phyloP scores from a whole-genome alignment of 306 rosid species.

The Oemleria cerasiformis region DNA sequence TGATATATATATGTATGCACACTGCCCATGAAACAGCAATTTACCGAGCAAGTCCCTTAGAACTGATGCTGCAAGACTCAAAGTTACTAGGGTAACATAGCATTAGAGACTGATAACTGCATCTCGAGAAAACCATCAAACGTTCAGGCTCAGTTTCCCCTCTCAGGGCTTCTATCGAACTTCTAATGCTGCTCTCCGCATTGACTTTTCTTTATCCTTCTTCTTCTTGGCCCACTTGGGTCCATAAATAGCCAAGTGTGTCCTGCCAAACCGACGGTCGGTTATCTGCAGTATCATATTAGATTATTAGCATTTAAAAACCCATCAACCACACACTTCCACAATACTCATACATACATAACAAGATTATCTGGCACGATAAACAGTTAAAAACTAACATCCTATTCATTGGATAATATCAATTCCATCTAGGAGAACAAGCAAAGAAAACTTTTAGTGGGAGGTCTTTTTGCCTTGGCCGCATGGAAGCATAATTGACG shows the following conservation, averaged over 20 bases:
- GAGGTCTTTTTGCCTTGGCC: neutral
- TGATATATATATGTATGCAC: too few relatives aligned
- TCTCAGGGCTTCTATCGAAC: constrained; percentile 27
- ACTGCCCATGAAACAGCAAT: neutral
- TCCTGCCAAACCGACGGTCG: constrained; percentile 80
- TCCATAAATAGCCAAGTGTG: constrained; percentile 84
- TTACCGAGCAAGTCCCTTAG: constrained; percentile 4
- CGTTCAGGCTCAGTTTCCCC: constrained; percentile 21
- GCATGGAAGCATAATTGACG: neutral
- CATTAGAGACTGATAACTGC: constrained; percentile 13
- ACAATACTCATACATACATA: constrained; percentile 1
- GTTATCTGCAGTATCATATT: constrained; percentile 61
- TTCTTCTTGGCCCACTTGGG: constrained; percentile 91
- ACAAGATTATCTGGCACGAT: neutral
- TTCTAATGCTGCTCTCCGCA: constrained; percentile 26
- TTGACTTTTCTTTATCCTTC: constrained; percentile 40
- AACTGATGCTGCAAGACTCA: constrained; percentile 5
- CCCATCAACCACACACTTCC: neutral
- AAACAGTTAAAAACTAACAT: neutral
- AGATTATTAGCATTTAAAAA: constrained; percentile 21
- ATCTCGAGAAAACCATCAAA: constrained; percentile 2
- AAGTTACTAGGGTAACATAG: constrained; percentile 7
- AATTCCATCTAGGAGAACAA: neutral
- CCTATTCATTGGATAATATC: neutral
- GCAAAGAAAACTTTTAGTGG: neutral